These are phyloP conservation scores for Dittrichia graveolens DNA, from an alignment of 129 eudicot species.

Conservation along the genomic window DNA sequence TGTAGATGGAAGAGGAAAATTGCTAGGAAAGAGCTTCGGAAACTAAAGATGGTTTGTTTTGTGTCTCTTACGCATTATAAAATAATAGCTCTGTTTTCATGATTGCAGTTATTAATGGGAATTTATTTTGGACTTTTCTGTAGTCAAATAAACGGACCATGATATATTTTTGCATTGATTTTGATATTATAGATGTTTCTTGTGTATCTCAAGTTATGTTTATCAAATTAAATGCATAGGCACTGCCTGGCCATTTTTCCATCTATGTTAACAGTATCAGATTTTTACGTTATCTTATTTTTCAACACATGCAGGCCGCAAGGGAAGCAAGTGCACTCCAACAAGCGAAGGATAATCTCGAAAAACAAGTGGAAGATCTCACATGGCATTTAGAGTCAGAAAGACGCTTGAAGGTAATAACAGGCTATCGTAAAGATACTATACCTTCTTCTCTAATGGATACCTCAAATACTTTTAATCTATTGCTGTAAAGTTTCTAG, in stretches of 20 bases:
- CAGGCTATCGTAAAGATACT: constrained; percentile 8
- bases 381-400: constrained; percentile 77
- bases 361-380: constrained; percentile 89
- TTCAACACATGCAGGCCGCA: constrained; percentile 57
- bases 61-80: constrained; percentile 27
- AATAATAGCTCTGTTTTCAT: constrained; percentile 11
- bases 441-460: too few species aligned
- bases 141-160: neutral
- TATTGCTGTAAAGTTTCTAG: too few species aligned
- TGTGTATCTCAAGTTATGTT: neutral
- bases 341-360: constrained; percentile 92
- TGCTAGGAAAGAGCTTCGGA: constrained; percentile 80
- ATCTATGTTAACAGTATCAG: neutral
- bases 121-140: neutral
- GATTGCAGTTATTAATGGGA: constrained; percentile 2
- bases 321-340: constrained; percentile 88
- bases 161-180: neutral
- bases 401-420: constrained; percentile 76
- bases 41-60: constrained; percentile 74
- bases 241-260: neutral
- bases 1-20: constrained; percentile 91
- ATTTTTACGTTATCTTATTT: neutral
- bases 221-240: constrained; percentile 8
- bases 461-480: too few species aligned
- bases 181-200: neutral